These are phyloP conservation scores for Xylaria palmicola DNA, from an alignment of 495 filamentous ascomycete genomes.

Conservation along the genomic window DNA sequence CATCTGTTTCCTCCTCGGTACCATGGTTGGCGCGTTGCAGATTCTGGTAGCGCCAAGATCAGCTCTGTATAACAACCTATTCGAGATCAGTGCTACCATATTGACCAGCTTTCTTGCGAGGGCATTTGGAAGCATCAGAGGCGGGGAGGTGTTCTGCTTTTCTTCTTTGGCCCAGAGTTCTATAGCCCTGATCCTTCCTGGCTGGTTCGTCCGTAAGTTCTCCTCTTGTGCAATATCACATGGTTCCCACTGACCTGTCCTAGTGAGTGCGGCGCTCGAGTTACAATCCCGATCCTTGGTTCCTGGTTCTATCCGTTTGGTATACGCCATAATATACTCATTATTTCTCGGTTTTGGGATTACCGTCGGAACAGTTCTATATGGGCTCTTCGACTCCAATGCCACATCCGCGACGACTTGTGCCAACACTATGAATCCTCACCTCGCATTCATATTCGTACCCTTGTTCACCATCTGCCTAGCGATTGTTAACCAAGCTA, in stretches of 20 bases:
- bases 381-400: constrained; percentile 74
- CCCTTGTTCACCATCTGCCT: constrained; percentile 78
- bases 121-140: constrained; percentile 78
- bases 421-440: constrained; percentile 56
- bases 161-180: constrained; percentile 86
- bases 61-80: constrained; percentile 82
- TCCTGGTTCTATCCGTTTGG: constrained; percentile 89
- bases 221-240: neutral
- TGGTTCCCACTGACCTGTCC: constrained; percentile 17
- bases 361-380: constrained; percentile 88
- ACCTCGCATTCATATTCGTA: constrained; percentile 74
- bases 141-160: constrained; percentile 80
- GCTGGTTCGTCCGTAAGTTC: constrained; percentile 66
- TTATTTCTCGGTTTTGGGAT: constrained; percentile 97
- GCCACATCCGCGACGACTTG: constrained; percentile 76
- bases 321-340: constrained; percentile 94
- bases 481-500: constrained; percentile 82
- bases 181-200: constrained; percentile 90
- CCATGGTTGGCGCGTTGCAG: constrained; percentile 77
- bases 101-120: constrained; percentile 87
- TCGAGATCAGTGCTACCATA: constrained; percentile 85
- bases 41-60: constrained; percentile 76
- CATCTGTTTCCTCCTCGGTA: constrained; percentile 81
- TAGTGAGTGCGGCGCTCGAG: constrained; percentile 70
- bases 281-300: constrained; percentile 84